phyloP scores from a whole-genome alignment of 257 asterid genomes.

The Solanum raphanifolium region DNA sequence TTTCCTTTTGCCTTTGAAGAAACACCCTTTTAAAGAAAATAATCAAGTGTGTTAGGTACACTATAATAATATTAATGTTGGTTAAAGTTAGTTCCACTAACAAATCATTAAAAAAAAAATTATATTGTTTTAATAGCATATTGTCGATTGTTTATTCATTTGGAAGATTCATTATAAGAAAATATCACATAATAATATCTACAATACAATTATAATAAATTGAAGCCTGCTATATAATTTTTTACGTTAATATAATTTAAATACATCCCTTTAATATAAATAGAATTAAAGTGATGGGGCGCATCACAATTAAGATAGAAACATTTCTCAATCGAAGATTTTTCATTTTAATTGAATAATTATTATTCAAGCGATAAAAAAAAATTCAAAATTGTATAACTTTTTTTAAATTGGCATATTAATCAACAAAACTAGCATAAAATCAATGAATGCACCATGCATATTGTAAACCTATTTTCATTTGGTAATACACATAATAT shows the following conservation, averaged over 20 bases:
- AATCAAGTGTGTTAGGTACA: slow-evolving; percentile 31
- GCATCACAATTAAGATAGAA: not conserved
- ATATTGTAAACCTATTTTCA: not conserved
- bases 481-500: not conserved
- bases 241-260: not conserved
- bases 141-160: not conserved
- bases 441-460: not conserved
- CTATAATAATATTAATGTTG: slow-evolving; percentile 13
- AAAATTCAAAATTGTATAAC: not conserved
- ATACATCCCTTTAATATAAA: rapidly evolving
- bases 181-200: not conserved
- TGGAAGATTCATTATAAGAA: not conserved
- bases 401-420: not conserved
- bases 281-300: not conserved
- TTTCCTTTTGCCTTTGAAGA: not conserved
- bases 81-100: slow-evolving; percentile 2
- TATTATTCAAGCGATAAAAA: not conserved
- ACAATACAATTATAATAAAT: not conserved
- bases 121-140: slow-evolving; percentile 21
- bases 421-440: not conserved
- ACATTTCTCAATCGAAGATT: not conserved
- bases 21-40: not conserved
- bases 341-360: not conserved
- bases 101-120: not conserved
- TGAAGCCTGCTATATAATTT: not conserved